Evolutionary conservation across 2,329 filamentous ascomycete species (phyloP), one percentile per base, ranked within the genome.

Genomic region (Lachnellula arida): DNA sequence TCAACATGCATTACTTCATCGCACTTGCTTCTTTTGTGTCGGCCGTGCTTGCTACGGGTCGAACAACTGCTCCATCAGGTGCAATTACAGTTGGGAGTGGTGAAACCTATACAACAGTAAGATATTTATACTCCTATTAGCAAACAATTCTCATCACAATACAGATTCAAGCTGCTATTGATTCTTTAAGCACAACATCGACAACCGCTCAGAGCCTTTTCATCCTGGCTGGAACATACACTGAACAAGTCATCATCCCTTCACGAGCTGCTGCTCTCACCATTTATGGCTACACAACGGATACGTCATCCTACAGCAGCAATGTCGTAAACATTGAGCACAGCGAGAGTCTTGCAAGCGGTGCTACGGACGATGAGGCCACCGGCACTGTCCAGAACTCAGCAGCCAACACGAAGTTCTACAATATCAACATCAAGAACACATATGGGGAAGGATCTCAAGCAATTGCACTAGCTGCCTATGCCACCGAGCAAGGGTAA

Each of bases 361-460:
- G 69, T 15, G 60, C 68, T 25, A 75, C 67, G 47, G 73, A 79
- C 53, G 78, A 81, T 53, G 60, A 67, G 51, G 77, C 60, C 5
- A 67, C 65, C 2, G 65, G 63, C 19, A 70, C 66, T 5, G 61
- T 70, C 53, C 65, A 67, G 35, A 68, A 70, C 54, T 43, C 55
- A 19, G 62, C 77, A 4, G 76, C 71, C 4, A 81, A 78, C 74
- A 78, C 64, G 51, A 78, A 77, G 59, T 74, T 84, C 48, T 84
- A 84, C 73, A 84, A 84, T 65, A 74, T 85, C 72, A 82, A 84
- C 66, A 71, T 82, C 3, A 75, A 74, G 49, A 82, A 82, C 56
- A 71, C 75, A n/a, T 71, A 75, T 51, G 79, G 78, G 7, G 51
- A 72, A 40, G 77, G 78, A 22, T 74, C 73, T 4, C 79, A 82